These are phyloP conservation scores for Boletus rubropictus DNA, from an alignment of 768 basidiomycete genomes.

Conservation along the genomic window DNA sequence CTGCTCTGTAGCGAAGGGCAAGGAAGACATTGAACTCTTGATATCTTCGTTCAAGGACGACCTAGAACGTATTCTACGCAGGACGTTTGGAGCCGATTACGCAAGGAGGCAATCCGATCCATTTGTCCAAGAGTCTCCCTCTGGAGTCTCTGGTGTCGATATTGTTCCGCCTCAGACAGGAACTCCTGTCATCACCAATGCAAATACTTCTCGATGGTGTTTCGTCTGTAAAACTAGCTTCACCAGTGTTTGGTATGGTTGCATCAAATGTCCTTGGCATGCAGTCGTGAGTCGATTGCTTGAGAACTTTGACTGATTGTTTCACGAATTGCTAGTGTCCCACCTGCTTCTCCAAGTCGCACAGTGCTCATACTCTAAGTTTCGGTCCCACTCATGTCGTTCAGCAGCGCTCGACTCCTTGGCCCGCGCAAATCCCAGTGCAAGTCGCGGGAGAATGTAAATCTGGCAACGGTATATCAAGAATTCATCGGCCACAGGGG, in stretches of 20 bases:
- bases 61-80: constrained; percentile 42
- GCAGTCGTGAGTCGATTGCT: constrained; percentile 20
- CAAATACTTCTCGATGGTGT: constrained; percentile 17
- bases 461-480: neutral
- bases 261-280: constrained; percentile 30
- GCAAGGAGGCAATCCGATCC: neutral
- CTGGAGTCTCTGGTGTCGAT: neutral
- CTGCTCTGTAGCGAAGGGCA: constrained; percentile 43
- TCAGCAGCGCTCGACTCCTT: constrained; percentile 9
- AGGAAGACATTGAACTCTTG: constrained; percentile 43
- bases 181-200: neutral
- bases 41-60: constrained; percentile 49
- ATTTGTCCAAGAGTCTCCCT: neutral
- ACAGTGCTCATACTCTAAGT: constrained; percentile 25
- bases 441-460: neutral
- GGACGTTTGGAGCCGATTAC: constrained; percentile 28
- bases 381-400: constrained; percentile 30
- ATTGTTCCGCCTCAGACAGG: neutral
- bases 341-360: constrained; percentile 26
- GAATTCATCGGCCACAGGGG: neutral
- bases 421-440: neutral
- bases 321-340: constrained; percentile 22
- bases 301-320: neutral
- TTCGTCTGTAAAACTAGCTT: constrained; percentile 29
- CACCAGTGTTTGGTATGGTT: constrained; percentile 27